Conservation (phyloP, 352 stramenopile genomes). For the Globisporangium cederbergense region DNA sequence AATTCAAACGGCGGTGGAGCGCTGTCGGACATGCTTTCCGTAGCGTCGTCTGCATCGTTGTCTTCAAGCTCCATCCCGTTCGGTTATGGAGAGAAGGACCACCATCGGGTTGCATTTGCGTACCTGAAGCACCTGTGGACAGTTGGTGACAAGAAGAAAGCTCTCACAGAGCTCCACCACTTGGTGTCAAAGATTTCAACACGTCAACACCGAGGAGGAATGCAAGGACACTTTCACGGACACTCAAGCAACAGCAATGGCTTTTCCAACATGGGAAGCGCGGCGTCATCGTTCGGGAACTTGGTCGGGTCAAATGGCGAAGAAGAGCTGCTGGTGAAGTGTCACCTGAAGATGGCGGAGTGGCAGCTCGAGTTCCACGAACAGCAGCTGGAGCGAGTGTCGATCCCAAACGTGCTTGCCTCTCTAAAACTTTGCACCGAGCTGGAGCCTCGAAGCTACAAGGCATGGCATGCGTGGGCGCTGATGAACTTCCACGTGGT, state of each 20-base stretch:
- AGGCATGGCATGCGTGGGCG: conserved; percentile 96
- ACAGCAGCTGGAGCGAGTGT: conserved; percentile 73
- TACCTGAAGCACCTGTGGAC: conserved; percentile 95
- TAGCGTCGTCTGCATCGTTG: conserved; percentile 50
- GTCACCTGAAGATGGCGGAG: conserved; percentile 77
- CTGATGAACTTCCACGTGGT: conserved; percentile 97
- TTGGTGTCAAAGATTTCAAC: conserved; percentile 82
- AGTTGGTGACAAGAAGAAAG: conserved; percentile 85
- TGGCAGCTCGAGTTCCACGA: conserved; percentile 85
- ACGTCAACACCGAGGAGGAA: conserved; percentile 35
- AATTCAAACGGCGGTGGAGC: conserved; percentile 9
- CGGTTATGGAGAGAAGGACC: conserved; percentile 85
- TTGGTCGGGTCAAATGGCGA: conserved; percentile 24
- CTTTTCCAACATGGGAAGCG: conserved; percentile 8
- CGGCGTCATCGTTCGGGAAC: conserved; percentile 18
- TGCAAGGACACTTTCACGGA: conserved; percentile 15
- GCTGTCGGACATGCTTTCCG: conserved; percentile 43
- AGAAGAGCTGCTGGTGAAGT: conserved; percentile 79
- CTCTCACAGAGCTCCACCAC: conserved; percentile 78
- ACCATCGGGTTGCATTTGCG: conserved; percentile 91
- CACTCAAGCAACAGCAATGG: conserved; percentile 5
- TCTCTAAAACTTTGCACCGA: conserved; percentile 71
- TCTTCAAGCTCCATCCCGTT: conserved; percentile 43
- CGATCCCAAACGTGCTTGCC: conserved; percentile 62
- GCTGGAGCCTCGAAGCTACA: conserved; percentile 70